phyloP scores from a whole-genome alignment of 371 early-diverging fungal genomes.

The Apophysomyces elegans region DNA sequence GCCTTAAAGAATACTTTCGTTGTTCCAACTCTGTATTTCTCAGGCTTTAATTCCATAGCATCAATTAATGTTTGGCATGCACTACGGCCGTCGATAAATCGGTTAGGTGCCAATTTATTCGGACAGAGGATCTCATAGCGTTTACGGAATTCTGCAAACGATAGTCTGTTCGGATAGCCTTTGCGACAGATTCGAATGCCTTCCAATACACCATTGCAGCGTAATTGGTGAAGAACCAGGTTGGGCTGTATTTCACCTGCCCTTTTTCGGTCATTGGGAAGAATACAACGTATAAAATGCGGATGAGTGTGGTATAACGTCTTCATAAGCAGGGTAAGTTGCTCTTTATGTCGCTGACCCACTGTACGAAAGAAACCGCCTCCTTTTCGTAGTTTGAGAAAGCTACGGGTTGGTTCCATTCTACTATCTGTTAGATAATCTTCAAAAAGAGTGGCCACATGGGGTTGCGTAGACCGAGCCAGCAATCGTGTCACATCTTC shows the following conservation, averaged over 20 bases:
- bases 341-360: slow-evolving; percentile 97
- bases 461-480: slow-evolving; percentile 82
- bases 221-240: slow-evolving; percentile 94
- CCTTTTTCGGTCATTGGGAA: slow-evolving; percentile 97
- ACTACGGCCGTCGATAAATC: slow-evolving; percentile 87
- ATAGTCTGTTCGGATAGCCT: slow-evolving; percentile 96
- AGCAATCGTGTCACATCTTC: slow-evolving; percentile 92
- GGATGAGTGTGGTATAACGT: slow-evolving; percentile 94
- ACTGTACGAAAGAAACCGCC: slow-evolving; percentile 96
- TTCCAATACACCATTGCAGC: slow-evolving; percentile 99
- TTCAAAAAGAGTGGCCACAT: slow-evolving; percentile 79
- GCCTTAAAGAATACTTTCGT: slow-evolving; percentile 99
- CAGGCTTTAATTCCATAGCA: slow-evolving; percentile 70
- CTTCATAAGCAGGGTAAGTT: slow-evolving; percentile 88
- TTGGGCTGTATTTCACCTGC: slow-evolving; percentile 82
- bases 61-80: slow-evolving; percentile 82
- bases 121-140: slow-evolving; percentile 95
- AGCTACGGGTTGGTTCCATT: slow-evolving; percentile 35
- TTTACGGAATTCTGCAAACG: slow-evolving; percentile 95
- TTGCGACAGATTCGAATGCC: slow-evolving; percentile 99
- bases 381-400: slow-evolving; percentile 43
- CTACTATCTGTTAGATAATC: slow-evolving; percentile 73
- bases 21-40: slow-evolving; percentile 90
- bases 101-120: slow-evolving; percentile 71
- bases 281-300: slow-evolving; percentile 99